Conservation (phyloP, 768 basidiomycete genomes). For the Dentipellis sp. region DNA sequence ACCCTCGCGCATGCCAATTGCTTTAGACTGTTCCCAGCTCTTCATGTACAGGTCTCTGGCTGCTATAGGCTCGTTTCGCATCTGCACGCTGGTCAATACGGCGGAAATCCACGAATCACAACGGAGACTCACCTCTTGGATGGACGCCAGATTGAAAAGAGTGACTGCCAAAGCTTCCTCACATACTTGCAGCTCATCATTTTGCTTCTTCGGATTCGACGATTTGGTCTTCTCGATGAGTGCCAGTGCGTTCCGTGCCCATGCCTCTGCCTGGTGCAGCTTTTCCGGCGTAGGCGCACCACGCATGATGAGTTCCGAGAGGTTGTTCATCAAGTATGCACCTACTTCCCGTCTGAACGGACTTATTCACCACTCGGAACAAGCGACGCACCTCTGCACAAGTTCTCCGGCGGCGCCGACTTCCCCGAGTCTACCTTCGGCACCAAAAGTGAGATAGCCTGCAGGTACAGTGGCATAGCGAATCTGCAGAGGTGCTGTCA, state of each 20-base stretch:
- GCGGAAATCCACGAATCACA: not conserved
- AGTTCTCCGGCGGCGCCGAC: constrained; percentile 32
- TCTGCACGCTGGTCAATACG: not conserved
- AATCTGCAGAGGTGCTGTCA: not conserved
- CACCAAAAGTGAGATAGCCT: constrained; percentile 52
- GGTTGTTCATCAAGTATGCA: constrained; percentile 40
- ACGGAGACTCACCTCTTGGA: constrained; percentile 10
- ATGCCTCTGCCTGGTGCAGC: constrained; percentile 43
- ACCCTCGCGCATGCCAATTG: constrained; percentile 10
- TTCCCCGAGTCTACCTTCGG: constrained; percentile 25
- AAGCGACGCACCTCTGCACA: constrained; percentile 43
- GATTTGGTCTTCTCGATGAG: constrained; percentile 22
- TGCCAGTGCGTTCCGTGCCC: constrained; percentile 44
- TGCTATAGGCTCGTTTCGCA: constrained; percentile 6
- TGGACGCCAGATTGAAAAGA: constrained; percentile 12
- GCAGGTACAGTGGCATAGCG: constrained; percentile 47
- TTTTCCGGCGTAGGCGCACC: constrained; percentile 26
- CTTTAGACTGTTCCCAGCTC: constrained; percentile 10
- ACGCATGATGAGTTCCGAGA: constrained; percentile 33
- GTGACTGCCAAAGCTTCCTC: constrained; percentile 11
- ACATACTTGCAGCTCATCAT: constrained; percentile 5
- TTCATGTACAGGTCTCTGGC: constrained; percentile 8
- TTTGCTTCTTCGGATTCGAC: not conserved
- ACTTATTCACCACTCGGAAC: not conserved
- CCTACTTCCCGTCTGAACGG: constrained; percentile 17